These are phyloP conservation scores for Mortierella sp. DNA, from an alignment of 371 early-diverging fungal genomes.

Conservation along the genomic window DNA sequence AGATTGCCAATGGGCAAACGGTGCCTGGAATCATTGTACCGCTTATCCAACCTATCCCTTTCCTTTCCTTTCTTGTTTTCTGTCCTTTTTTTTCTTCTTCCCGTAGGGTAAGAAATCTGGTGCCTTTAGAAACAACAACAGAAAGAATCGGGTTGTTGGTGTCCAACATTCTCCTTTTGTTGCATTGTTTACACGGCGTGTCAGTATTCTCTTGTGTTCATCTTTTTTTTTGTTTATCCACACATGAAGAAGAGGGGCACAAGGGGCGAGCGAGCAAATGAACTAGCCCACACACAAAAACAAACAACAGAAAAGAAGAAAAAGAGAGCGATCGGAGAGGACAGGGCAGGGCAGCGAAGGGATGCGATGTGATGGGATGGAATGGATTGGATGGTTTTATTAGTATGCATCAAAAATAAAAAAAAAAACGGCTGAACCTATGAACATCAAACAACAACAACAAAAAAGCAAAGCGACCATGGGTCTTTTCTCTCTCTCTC, in stretches of 20 bases:
- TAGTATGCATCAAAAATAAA: conserved; percentile 1
- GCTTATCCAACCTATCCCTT: background rate
- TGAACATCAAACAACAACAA: background rate
- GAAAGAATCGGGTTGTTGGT: background rate
- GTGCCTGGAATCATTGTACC: background rate
- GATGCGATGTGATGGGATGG: background rate
- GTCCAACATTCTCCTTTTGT: background rate
- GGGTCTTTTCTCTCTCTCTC: too few species aligned
- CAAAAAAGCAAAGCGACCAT: background rate
- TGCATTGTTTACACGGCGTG: background rate
- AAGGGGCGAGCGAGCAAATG: background rate
- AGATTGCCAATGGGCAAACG: background rate
- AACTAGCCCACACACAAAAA: background rate
- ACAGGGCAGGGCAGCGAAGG: background rate
- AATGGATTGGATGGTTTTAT: background rate
- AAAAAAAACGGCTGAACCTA: conserved; percentile 1
- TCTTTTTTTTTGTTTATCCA: background rate
- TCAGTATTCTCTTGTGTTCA: background rate
- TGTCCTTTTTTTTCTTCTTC: background rate
- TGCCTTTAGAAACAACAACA: background rate
- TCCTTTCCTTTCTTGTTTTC: too few species aligned
- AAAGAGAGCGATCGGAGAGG: conserved; percentile 8
- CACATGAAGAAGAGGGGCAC: background rate
- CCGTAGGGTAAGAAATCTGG: background rate
- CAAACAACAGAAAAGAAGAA: background rate